Percentiles rank a stretch among this genome's conserved stretches.
phyloP scores from a whole-genome alignment of 352 stramenopile species.

The Elongisporangium anandrum region DNA sequence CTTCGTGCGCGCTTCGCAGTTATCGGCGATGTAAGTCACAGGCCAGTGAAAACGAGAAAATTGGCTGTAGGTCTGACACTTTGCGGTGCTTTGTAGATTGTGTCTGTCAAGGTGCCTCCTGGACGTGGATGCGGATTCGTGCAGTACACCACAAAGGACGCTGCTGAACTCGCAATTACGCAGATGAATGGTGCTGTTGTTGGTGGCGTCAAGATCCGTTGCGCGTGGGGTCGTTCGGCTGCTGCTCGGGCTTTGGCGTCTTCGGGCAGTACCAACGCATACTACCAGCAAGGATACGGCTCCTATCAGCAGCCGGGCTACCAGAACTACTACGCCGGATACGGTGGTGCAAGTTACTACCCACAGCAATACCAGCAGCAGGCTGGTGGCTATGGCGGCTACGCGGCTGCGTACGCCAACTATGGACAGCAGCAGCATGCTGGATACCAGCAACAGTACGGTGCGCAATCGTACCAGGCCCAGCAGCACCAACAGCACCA shows the following conservation, averaged over 20 bases:
- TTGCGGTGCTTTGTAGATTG: conserved; percentile 38
- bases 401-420: conserved; percentile 36
- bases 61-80: conserved; percentile 42
- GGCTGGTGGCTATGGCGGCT: conserved; percentile 21
- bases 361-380: conserved; percentile 35
- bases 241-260: conserved; percentile 33
- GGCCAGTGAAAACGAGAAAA: conserved; percentile 42
- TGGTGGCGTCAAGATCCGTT: conserved; percentile 76
- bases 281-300: conserved; percentile 42
- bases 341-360: conserved; percentile 51
- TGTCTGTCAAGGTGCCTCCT: conserved; percentile 80
- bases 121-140: conserved; percentile 90
- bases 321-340: conserved; percentile 53
- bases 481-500: conserved; percentile 27
- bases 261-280: conserved; percentile 22
- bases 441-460: conserved; percentile 31
- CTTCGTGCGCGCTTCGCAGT: conserved; percentile 73
- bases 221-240: conserved; percentile 85
- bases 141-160: conserved; percentile 78
- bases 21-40: conserved; percentile 66
- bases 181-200: conserved; percentile 88
- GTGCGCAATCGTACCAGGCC: conserved; percentile 17
- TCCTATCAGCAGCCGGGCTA: conserved; percentile 35
- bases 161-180: conserved; percentile 81
- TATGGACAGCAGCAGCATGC: conserved; percentile 35